phyloP scores from a whole-genome alignment of 306 rosid genomes.

The Lupinus albus region DNA sequence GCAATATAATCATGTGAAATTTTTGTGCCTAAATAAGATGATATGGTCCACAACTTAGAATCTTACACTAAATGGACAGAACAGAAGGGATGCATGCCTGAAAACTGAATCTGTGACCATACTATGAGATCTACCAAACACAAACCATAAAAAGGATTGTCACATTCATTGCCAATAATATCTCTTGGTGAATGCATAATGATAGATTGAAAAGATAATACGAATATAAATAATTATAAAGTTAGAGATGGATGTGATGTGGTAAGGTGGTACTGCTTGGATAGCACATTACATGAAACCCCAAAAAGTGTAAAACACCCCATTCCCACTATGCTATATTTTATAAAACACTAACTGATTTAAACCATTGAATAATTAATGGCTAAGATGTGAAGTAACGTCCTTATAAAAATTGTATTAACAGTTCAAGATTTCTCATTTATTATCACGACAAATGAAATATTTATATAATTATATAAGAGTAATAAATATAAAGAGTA shows the following conservation, averaged over 20 bases:
- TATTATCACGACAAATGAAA: too few relatives aligned
- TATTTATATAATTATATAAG: too few relatives aligned
- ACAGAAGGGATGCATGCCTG: too few relatives aligned
- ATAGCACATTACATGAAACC: constrained; percentile 48
- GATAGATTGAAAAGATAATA: constrained; percentile 34
- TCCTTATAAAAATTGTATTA: too few relatives aligned
- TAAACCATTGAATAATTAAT: too few relatives aligned
- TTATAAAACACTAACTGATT: too few relatives aligned
- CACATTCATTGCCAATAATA: background rate
- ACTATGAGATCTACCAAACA: background rate
- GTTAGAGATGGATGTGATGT: constrained; percentile 53
- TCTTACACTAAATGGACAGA: background rate
- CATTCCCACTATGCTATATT: background rate
- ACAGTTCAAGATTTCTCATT: too few relatives aligned
- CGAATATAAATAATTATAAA: background rate
- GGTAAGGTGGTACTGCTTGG: constrained; percentile 54
- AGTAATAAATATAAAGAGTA: too few relatives aligned
- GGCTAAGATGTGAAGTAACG: too few relatives aligned
- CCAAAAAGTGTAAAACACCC: constrained; percentile 12
- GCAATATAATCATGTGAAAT: too few relatives aligned
- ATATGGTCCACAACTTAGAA: background rate
- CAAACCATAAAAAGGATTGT: background rate
- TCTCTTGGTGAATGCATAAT: constrained; percentile 39
- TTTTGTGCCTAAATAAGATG: background rate
- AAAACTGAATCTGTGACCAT: constrained; percentile 15